phyloP scores from a whole-genome alignment of 192 early-diverging fungal species.

The Linnemannia schmuckeri region DNA sequence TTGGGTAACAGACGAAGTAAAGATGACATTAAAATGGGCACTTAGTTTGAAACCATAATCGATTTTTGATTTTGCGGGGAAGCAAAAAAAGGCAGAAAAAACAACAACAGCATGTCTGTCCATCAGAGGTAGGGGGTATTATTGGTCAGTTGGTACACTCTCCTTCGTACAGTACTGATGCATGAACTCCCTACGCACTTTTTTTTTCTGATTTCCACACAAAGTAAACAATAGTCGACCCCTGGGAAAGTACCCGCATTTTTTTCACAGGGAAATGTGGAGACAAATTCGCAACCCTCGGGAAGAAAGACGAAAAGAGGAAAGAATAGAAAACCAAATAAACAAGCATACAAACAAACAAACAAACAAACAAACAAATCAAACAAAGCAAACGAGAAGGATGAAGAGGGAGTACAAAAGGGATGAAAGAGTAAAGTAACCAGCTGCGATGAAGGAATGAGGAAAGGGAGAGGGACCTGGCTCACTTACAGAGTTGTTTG shows the following conservation, averaged over 20 bases:
- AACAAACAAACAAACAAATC: neutral
- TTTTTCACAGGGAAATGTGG: neutral
- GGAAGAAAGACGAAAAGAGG: neutral
- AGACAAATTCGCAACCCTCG: neutral
- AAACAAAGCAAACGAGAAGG: neutral
- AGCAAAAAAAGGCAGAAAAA: neutral
- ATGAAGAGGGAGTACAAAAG: too few species aligned
- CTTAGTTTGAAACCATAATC: neutral
- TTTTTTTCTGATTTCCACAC: neutral
- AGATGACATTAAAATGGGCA: neutral
- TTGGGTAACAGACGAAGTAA: neutral
- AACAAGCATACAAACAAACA: neutral
- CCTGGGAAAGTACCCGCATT: neutral
- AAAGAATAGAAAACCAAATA: neutral
- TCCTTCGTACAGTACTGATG: neutral
- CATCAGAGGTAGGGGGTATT: neutral
- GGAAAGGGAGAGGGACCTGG: neutral
- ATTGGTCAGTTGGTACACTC: neutral
- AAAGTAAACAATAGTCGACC: neutral
- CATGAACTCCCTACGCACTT: neutral
- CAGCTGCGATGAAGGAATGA: too few species aligned
- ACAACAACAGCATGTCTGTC: neutral
- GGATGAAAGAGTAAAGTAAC: too few species aligned
- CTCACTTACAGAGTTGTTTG: slow-evolving; percentile 29
- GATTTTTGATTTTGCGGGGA: neutral